phyloP scores from a whole-genome alignment of 1,284 basidiomycete genomes.

The Rhodotorula glutinis region DNA sequence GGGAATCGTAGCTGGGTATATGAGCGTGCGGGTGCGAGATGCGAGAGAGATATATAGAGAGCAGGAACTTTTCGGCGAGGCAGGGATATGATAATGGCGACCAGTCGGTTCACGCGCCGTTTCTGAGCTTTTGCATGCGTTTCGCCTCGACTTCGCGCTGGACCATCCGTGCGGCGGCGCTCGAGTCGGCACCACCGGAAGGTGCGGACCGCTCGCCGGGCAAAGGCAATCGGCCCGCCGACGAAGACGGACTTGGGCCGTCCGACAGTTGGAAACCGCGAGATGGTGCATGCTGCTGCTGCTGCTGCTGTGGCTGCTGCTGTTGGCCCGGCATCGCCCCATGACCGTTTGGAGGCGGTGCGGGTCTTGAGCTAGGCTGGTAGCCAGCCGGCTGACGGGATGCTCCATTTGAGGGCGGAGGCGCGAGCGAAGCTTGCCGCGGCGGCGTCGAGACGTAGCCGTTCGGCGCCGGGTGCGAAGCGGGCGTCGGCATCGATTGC shows the following conservation, averaged over 20 bases:
- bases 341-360: not conserved
- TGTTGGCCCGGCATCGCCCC: not conserved
- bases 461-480: not conserved
- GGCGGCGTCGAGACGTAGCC: not conserved
- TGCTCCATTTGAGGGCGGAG: not conserved
- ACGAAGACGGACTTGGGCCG: not conserved
- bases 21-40: not conserved
- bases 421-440: conserved; percentile 1
- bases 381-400: not conserved
- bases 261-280: not conserved
- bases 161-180: conserved; percentile 16
- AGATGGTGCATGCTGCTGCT: not conserved
- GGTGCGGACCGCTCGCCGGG: not conserved
- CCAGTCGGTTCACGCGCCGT: not conserved
- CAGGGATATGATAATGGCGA: not conserved
- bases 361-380: not conserved
- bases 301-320: conserved; percentile 5
- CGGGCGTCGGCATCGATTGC: not conserved
- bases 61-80: not conserved
- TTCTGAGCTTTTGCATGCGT: conserved; percentile 11
- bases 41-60: not conserved
- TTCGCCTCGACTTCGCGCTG: conserved; percentile 21
- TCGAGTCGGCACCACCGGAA: not conserved
- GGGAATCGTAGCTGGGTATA: not conserved
- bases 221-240: not conserved